These are phyloP conservation scores for Geosmithia flava DNA, from an alignment of 2,329 filamentous ascomycete species.

Conservation along the genomic window DNA sequence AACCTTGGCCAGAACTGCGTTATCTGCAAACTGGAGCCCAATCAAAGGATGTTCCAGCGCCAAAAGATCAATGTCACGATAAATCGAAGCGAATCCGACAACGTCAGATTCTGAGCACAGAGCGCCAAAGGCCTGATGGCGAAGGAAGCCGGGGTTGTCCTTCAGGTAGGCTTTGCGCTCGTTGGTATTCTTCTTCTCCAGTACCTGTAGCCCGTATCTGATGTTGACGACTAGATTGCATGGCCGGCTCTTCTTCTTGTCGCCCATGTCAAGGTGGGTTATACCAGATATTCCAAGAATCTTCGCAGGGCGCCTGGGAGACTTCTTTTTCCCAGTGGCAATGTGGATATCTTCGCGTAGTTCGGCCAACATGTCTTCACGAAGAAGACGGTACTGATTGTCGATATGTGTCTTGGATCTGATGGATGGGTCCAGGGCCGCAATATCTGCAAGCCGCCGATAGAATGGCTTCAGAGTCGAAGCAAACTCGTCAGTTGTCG, in stretches of 20 bases:
- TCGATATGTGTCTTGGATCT: slow-evolving; percentile 32
- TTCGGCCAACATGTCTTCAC: slow-evolving; percentile 42
- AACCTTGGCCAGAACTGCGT: background rate
- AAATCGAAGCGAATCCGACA: slow-evolving; percentile 40
- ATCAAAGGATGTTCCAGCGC: background rate
- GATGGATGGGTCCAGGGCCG: slow-evolving; percentile 18
- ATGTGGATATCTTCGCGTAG: slow-evolving; percentile 33
- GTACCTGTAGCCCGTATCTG: background rate
- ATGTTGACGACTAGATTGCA: background rate
- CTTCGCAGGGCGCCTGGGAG: background rate
- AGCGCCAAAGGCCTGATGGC: slow-evolving; percentile 49
- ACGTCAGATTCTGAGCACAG: slow-evolving; percentile 38
- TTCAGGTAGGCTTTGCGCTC: slow-evolving; percentile 31
- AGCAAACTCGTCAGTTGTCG: slow-evolving; percentile 33
- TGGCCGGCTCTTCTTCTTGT: background rate
- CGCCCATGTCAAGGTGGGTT: slow-evolving; percentile 17
- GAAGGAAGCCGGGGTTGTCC: slow-evolving; percentile 36
- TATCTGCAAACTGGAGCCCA: background rate
- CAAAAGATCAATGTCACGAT: background rate
- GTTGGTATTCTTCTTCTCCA: background rate
- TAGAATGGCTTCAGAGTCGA: slow-evolving; percentile 29
- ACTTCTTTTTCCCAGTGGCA: background rate
- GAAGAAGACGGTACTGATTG: slow-evolving; percentile 40
- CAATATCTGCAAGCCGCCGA: slow-evolving; percentile 19
- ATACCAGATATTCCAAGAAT: slow-evolving; percentile 24